Base-by-base conservation (phyloP, 2,329 filamentous ascomycete genomes). In the Mycocentrospora acerina region DNA sequence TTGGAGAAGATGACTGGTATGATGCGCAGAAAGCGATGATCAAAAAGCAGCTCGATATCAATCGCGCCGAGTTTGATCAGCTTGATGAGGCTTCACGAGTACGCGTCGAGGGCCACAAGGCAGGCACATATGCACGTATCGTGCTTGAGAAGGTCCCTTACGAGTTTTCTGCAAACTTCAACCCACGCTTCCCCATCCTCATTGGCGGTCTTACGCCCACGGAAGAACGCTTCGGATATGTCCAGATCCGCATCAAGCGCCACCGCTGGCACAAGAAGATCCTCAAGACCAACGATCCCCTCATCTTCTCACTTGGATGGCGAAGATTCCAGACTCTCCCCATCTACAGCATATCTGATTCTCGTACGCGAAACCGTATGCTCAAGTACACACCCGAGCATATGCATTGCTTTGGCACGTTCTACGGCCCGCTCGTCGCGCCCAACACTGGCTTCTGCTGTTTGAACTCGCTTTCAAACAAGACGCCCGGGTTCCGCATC, bases 211-310 rank as follows among this genome's bases (percentile, higher is more conserved):
- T 98, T 26, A 86, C 89, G 9, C 80, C 93, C 7, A 96, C 91
- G 0, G 93, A 98, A 68, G 90, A 97, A 67, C 83, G 94, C 34
- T 96, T 95, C 65, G 94, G 93, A 7, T 97, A 87, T 62, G 85
- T 97, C 7, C 93, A 98, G 68, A 85, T 96, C 41, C 83, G 94
- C 34, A 95, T 98, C 75, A 98, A 98, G 79, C 81, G 90, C 37
- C 93, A 98, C 68, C 80, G 93, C 52, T 98, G 94, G 94, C 93
- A 98, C 74, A 96, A 96, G 80, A 95, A 93, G 75, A 97, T 97
- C 55, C 77, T 98, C 53, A 98, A 98, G 75, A 97, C 90, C 24
- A 95, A 95, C 64, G 93, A 98, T 62, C 94, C 93, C 12, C 78
- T 98, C 35, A 95, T 98, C 64, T 93, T 98, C 75, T 96, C 90